These are phyloP conservation scores for Gossypium thurberi DNA, from an alignment of 345 rosid species.

Conservation along the genomic window DNA sequence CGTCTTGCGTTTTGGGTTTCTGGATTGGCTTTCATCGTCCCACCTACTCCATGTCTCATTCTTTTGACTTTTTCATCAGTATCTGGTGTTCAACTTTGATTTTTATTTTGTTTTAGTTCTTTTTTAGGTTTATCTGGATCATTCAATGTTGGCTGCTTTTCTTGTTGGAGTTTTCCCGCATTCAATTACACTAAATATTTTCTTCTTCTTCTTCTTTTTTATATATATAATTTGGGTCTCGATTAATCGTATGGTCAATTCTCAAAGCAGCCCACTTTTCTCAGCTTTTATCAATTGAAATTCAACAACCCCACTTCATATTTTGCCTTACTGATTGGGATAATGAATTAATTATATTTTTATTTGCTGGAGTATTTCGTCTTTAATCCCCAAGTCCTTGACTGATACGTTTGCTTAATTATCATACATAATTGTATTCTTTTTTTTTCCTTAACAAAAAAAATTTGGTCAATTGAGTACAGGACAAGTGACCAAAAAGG, in stretches of 20 bases:
- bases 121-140: not conserved
- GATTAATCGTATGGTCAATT: not conserved
- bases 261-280: not conserved
- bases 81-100: not conserved
- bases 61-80: no score
- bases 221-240: not conserved
- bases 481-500: conserved; percentile 22
- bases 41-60: no score
- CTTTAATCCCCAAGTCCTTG: not conserved
- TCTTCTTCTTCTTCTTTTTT: not conserved
- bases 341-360: not conserved
- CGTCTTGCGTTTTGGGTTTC: no score
- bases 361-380: no score
- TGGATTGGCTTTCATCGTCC: no score
- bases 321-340: not conserved
- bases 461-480: conserved; percentile 5
- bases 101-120: not conserved
- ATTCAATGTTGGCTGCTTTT: not conserved
- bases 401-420: not conserved
- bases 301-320: not conserved
- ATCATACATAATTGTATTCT: no score
- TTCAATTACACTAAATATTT: not conserved
- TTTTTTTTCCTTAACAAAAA: not conserved
- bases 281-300: not conserved
- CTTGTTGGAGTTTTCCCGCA: conserved; percentile 1